phyloP scores from a whole-genome alignment of 2,329 filamentous ascomycete species.

The Escovopsis weberi region DNA sequence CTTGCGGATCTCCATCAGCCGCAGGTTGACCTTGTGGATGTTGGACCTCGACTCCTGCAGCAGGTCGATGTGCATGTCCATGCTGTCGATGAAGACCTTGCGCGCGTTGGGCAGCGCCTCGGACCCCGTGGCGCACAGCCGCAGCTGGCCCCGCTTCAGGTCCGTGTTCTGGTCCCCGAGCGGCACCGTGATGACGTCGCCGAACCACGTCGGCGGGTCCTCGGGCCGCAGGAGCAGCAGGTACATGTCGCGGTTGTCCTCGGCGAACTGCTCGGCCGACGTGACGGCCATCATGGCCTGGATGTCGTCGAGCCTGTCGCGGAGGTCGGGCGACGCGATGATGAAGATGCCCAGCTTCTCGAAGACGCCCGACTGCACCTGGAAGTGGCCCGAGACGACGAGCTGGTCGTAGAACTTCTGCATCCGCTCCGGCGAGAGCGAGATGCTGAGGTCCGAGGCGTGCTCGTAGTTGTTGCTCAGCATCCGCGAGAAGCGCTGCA shows the following conservation, averaged over 20 bases:
- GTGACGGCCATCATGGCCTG: slow-evolving; percentile 68
- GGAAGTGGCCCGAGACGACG: slow-evolving; percentile 70
- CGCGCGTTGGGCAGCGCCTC: slow-evolving; percentile 69
- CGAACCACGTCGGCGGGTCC: slow-evolving; percentile 64
- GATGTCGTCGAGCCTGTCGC: slow-evolving; percentile 64
- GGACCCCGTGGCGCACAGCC: slow-evolving; percentile 79
- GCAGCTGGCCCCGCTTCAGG: slow-evolving; percentile 71
- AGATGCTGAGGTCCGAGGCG: slow-evolving; percentile 85
- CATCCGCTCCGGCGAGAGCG: slow-evolving; percentile 50
- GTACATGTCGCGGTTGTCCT: slow-evolving; percentile 63
- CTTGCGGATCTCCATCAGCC: slow-evolving; percentile 86
- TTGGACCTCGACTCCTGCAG: slow-evolving; percentile 88
- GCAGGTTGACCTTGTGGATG: slow-evolving; percentile 77
- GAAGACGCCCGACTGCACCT: slow-evolving; percentile 57
- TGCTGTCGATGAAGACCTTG: slow-evolving; percentile 58
- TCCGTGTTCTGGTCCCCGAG: slow-evolving; percentile 70
- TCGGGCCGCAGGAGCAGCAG: slow-evolving; percentile 76
- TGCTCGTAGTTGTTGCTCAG: slow-evolving; percentile 92
- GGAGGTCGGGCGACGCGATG: slow-evolving; percentile 69
- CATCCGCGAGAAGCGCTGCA: slow-evolving; percentile 88
- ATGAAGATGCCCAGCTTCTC: slow-evolving; percentile 68
- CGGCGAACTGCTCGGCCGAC: slow-evolving; percentile 39
- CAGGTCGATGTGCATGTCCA: slow-evolving; percentile 74
- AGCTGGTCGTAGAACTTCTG: slow-evolving; percentile 70
- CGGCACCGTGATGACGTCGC: slow-evolving; percentile 54